Evolutionary conservation across 306 rosid genomes (phyloP).

Genomic region (Acacia acuminata): DNA sequence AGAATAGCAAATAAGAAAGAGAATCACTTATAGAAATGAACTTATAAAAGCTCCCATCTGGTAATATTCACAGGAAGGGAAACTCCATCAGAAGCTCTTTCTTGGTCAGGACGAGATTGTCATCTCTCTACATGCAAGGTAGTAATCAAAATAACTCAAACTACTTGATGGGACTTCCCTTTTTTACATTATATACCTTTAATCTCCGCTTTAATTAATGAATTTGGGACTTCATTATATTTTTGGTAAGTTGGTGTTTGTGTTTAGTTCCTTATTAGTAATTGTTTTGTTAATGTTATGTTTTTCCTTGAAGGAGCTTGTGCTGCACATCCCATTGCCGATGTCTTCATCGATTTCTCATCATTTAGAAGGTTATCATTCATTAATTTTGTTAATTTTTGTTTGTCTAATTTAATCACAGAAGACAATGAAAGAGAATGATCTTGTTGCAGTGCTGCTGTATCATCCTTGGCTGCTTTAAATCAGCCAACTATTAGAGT

Average conservation of each 20-base stretch:
- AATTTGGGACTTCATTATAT: too few species aligned
- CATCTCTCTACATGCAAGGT: constrained; percentile 79
- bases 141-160: too few species aligned
- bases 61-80: too few species aligned
- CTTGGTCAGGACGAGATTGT: constrained; percentile 90
- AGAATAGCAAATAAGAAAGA: not conserved
- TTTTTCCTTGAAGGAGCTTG: constrained; percentile 64
- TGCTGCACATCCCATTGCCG: constrained; percentile 90
- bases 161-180: too few species aligned
- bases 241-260: constrained; percentile 28
- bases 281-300: not conserved
- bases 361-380: constrained; percentile 72
- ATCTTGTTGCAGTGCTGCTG: constrained; percentile 68
- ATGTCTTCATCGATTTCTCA: constrained; percentile 88
- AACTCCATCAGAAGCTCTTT: constrained; percentile 39
- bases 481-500: constrained; percentile 89
- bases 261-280: constrained; percentile 15
- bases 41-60: not conserved
- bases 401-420: constrained; percentile 10
- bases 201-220: too few species aligned
- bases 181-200: too few species aligned
- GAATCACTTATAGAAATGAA: constrained; percentile 11
- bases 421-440: constrained; percentile 1
- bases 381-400: not conserved
- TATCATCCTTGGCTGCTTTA: constrained; percentile 79